Evolutionary conservation across 1,284 basidiomycete genomes (phyloP).

Genomic region (Singerocomus inundabilis): DNA sequence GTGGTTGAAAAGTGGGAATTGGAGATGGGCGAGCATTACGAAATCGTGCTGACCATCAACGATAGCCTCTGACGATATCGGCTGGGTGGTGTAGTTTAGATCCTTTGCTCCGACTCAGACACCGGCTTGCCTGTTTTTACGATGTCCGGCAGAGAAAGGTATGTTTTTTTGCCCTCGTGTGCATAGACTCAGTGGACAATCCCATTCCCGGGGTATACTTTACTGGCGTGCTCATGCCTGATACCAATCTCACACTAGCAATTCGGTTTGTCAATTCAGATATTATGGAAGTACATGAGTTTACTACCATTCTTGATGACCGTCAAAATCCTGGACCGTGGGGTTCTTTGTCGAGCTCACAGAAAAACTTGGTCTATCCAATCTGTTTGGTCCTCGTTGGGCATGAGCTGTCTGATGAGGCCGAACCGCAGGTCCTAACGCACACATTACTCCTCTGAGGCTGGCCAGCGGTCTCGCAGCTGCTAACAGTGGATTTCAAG

Average conservation of each 20-base stretch:
- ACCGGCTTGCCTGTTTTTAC: constrained; percentile 8
- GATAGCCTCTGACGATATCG: constrained; percentile 15
- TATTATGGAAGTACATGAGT: no score
- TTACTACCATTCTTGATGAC: no score
- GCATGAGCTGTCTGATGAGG: no score
- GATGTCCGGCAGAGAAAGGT: constrained; percentile 6
- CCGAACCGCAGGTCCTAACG: no score
- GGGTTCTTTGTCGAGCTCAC: no score
- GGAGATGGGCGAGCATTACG: constrained; percentile 6
- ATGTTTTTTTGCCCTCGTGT: background rate
- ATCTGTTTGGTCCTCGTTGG: no score
- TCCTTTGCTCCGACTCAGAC: constrained; percentile 5
- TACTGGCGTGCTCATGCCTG: no score
- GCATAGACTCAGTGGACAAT: background rate
- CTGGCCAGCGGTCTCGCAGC: constrained; percentile 3
- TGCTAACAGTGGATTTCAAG: background rate
- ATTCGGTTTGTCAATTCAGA: no score
- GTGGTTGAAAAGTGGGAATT: constrained; percentile 10
- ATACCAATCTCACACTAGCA: no score
- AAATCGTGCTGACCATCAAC: constrained; percentile 11
- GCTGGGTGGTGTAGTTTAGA: constrained; percentile 4
- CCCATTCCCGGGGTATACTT: background rate
- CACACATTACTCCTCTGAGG: background rate
- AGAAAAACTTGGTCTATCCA: no score
- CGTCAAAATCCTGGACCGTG: no score